phyloP scores from a whole-genome alignment of 306 rosid species.

The Begonia fuchsioides region DNA sequence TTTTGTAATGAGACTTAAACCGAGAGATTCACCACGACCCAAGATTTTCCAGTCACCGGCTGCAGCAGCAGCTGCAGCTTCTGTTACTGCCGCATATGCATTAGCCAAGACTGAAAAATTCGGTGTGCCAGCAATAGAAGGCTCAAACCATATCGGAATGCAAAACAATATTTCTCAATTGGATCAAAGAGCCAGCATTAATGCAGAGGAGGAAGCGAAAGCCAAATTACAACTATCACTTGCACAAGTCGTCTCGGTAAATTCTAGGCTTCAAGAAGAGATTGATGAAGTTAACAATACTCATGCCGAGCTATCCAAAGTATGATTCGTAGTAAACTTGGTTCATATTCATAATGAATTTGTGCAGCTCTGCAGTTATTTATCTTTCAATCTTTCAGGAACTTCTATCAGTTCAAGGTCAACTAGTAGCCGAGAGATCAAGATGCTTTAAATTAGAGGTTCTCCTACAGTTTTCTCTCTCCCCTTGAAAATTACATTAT shows the following conservation, averaged over 20 bases:
- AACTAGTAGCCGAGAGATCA: conserved; percentile 85
- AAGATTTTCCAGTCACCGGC: conserved; percentile 95
- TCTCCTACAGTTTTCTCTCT: neutral
- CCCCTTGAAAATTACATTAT: too few relatives aligned
- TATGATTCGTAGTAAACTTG: conserved; percentile 11
- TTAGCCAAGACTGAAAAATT: conserved; percentile 62
- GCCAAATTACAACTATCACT: conserved; percentile 39
- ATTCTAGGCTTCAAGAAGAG: conserved; percentile 44
- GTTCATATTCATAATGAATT: too few relatives aligned
- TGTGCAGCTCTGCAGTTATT: too few relatives aligned
- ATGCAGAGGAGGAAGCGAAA: conserved; percentile 52
- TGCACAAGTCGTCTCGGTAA: conserved; percentile 44
- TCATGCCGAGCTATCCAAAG: conserved; percentile 86
- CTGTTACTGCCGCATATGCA: conserved; percentile 94
- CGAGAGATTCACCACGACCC: conserved; percentile 37
- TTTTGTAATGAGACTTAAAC: conserved; percentile 77
- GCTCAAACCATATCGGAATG: conserved; percentile 26
- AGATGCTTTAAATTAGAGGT: conserved; percentile 92
- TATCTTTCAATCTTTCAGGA: conserved; percentile 45
- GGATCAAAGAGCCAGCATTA: conserved; percentile 19
- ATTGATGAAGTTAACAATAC: conserved; percentile 52
- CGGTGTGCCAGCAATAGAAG: conserved; percentile 31
- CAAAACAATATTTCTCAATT: conserved; percentile 20
- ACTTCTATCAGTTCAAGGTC: conserved; percentile 81
- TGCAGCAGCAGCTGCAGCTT: conserved; percentile 95